Evolutionary conservation across 2,329 filamentous ascomycete species (phyloP).

Genomic region (Bisporella sp.): DNA sequence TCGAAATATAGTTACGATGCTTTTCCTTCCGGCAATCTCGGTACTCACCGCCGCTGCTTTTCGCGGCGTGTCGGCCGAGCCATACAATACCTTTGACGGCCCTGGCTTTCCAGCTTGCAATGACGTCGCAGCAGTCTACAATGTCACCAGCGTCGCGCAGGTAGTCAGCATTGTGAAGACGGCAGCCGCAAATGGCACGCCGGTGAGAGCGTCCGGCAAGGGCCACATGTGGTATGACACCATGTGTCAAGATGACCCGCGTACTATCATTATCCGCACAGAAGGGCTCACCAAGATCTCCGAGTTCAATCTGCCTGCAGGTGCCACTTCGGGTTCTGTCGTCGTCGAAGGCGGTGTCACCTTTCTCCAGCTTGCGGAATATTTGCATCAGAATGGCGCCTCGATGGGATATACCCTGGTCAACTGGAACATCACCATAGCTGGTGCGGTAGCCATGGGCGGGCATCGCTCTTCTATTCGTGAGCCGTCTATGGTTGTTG

Average conservation of each 20-base stretch:
- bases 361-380: conserved; percentile 14
- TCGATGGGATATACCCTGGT: conserved; percentile 13
- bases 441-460: conserved; percentile 15
- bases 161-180: conserved; percentile 12
- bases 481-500: conserved; percentile 13
- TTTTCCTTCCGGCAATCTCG: too few relatives aligned
- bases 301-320: conserved; percentile 5
- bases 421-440: conserved; percentile 18
- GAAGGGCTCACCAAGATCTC: conserved; percentile 9
- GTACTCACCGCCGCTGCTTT: too few relatives aligned
- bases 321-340: conserved; percentile 4
- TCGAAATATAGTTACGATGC: too few relatives aligned
- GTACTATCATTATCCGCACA: conserved; percentile 12
- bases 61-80: background rate
- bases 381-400: conserved; percentile 8
- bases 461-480: conserved; percentile 11
- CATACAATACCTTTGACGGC: conserved; percentile 14
- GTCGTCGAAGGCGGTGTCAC: conserved; percentile 15
- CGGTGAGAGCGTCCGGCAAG: conserved; percentile 13
- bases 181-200: conserved; percentile 8
- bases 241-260: conserved; percentile 12
- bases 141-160: conserved; percentile 8
- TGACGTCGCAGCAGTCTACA: conserved; percentile 9
- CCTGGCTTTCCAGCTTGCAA: conserved; percentile 12
- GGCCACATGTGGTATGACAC: conserved; percentile 17